Conservation (phyloP, 1,284 basidiomycete species). For the Omphalotus olearius region DNA sequence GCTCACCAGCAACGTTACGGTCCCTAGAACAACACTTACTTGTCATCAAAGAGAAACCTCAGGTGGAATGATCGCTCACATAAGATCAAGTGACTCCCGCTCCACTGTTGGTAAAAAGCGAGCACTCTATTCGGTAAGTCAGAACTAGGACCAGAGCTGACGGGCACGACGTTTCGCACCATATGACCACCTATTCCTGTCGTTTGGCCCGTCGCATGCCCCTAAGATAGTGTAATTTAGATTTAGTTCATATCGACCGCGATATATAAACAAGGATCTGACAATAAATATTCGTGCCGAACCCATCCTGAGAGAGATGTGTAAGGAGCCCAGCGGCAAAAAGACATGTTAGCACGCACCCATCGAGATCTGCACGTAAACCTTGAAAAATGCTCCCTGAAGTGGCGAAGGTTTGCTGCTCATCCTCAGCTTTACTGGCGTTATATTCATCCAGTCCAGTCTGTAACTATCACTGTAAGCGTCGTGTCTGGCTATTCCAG, state of each 20-base stretch:
- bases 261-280: constrained; percentile 18
- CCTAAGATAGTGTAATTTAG: constrained; percentile 33
- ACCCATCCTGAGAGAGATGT: constrained; percentile 42
- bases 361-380: constrained; percentile 78
- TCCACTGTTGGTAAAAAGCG: constrained; percentile 98
- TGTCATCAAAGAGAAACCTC: constrained; percentile 10
- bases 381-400: constrained; percentile 81
- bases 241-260: no score
- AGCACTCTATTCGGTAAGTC: constrained; percentile 64
- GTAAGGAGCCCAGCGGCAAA: neutral
- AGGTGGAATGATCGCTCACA: constrained; percentile 41
- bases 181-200: constrained; percentile 93
- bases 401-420: constrained; percentile 51
- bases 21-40: constrained; percentile 43
- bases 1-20: constrained; percentile 67
- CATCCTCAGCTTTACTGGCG: constrained; percentile 65
- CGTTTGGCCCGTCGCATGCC: constrained; percentile 85
- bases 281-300: constrained; percentile 78
- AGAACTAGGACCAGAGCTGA: neutral
- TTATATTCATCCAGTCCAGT: constrained; percentile 90
- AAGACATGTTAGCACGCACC: constrained; percentile 38
- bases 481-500: neutral
- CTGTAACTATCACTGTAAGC: constrained; percentile 29
- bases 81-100: constrained; percentile 89
- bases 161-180: constrained; percentile 20